Conservation (phyloP, 2,329 filamentous ascomycete genomes). For the Hypomyces rosellus region DNA sequence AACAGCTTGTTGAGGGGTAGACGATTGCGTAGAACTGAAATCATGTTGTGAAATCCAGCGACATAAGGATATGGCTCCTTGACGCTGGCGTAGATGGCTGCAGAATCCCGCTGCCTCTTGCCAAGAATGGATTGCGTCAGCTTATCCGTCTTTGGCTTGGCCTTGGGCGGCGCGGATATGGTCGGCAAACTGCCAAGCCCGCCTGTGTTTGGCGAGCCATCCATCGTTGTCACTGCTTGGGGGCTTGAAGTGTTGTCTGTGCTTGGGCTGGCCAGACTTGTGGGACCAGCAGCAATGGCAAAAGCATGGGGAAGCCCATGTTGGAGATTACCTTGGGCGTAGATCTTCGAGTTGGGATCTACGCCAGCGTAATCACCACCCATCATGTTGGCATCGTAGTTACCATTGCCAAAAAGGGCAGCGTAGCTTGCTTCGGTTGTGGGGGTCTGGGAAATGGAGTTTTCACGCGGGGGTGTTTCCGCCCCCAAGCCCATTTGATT, state of each 20-base stretch:
- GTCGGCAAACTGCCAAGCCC: constrained; percentile 23
- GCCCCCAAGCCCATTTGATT: constrained; percentile 79
- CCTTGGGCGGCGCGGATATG: constrained; percentile 25
- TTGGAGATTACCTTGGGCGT: constrained; percentile 52
- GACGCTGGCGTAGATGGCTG: constrained; percentile 80
- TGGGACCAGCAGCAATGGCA: constrained; percentile 57
- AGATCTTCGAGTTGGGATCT: constrained; percentile 44
- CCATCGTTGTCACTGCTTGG: constrained; percentile 48
- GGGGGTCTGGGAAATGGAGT: constrained; percentile 36
- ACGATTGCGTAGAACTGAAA: constrained; percentile 69
- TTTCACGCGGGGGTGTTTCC: constrained; percentile 70
- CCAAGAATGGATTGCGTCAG: constrained; percentile 45
- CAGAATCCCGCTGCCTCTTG: constrained; percentile 65
- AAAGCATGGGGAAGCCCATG: constrained; percentile 60
- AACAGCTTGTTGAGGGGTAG: constrained; percentile 72
- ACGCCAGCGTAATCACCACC: constrained; percentile 48
- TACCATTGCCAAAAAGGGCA: constrained; percentile 47
- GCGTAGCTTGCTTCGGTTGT: constrained; percentile 34
- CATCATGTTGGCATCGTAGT: constrained; percentile 39
- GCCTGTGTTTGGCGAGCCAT: constrained; percentile 41
- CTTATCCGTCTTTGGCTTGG: constrained; percentile 40
- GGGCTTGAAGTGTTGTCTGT: constrained; percentile 58
- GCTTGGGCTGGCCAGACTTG: constrained; percentile 56
- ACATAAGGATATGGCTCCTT: constrained; percentile 90
- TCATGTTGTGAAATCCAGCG: constrained; percentile 81